Base-by-base conservation (phyloP, 495 filamentous ascomycete species). In the Annulohypoxylon moriforme region DNA sequence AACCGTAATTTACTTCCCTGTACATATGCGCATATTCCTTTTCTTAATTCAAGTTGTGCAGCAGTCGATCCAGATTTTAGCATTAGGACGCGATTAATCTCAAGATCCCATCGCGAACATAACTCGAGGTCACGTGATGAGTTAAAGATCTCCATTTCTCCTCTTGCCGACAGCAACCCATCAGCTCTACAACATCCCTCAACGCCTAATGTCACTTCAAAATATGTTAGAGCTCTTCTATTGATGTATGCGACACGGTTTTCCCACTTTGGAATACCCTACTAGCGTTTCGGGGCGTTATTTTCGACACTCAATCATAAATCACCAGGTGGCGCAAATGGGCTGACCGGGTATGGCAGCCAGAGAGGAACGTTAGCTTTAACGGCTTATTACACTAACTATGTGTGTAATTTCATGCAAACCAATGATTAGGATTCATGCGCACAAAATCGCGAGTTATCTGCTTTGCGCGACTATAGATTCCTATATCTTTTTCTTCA, bases 111-210 rank as follows among this genome's bases (percentile, higher is more conserved):
- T 73, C 71, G 27, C 71, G 71, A 73, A 50, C 25, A 2, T 1
- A 53, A 73, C 71, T 49, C 71, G 71, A 62, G 59, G 36, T 42
- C 71, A 73, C 71, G 71, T 73, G 71, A 73, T 24, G 4, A 7
- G 18, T 63, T 64, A 33, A 46, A 16, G 29, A 5, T 49, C 25
- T n/a, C 47, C 24, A 44, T 63, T 13, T 66, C 40, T 13, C 22
- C 50, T 14, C 50, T 27, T 40, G n/a, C 1, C 52, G 31, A 67
- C 56, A 10, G 24, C 44, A 10, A 18, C 40, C 10, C 33, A 52
- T 55, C 50, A 31, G 3, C 71, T 66, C 34, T 57, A 40, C 38
- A 36, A 10, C 71, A 47, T 42, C 49, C 8, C 11, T 25, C 8
- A 20, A 47, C 18, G 14, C 29, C 5, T 33, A 31, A 40, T 8